phyloP scores from a whole-genome alignment of 2,329 filamentous ascomycete species.

The Penicillium paneum region DNA sequence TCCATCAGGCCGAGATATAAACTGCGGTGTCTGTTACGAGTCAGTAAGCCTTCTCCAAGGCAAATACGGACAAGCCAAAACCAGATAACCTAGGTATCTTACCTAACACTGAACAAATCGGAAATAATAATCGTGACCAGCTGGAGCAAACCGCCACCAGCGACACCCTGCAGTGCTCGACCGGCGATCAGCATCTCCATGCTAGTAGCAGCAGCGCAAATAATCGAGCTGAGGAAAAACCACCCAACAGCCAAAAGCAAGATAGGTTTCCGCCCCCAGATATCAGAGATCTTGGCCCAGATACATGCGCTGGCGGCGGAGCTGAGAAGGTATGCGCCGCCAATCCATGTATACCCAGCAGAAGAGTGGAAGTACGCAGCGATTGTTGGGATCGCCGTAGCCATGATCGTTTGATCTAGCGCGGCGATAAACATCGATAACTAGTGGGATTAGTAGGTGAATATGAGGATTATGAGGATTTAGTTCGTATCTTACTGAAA shows the following conservation, averaged over 20 bases:
- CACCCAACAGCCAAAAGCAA: constrained; percentile 48
- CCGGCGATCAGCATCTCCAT: constrained; percentile 55
- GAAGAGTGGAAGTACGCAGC: constrained; percentile 61
- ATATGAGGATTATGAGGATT: neutral
- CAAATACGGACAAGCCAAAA: no score
- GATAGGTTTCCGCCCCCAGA: constrained; percentile 57
- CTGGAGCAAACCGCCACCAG: constrained; percentile 53
- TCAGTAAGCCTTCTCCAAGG: neutral
- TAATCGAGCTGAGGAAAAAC: constrained; percentile 50
- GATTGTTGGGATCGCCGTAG: constrained; percentile 61
- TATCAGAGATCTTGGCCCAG: constrained; percentile 64
- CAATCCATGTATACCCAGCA: constrained; percentile 74
- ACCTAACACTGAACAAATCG: constrained; percentile 54
- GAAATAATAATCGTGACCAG: constrained; percentile 54
- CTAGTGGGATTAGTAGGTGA: constrained; percentile 14
- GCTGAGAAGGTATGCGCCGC: constrained; percentile 68
- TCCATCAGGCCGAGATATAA: constrained; percentile 53
- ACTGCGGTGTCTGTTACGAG: constrained; percentile 39
- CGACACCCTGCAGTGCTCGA: constrained; percentile 53
- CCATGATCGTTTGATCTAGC: constrained; percentile 54
- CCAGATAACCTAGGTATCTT: neutral
- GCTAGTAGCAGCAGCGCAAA: constrained; percentile 48
- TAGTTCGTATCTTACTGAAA: constrained; percentile 21
- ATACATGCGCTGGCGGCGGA: constrained; percentile 64
- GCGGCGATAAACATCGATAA: constrained; percentile 36